Conservation (phyloP, 108 stramenopile genomes). For the Epithemia pelagica region DNA sequence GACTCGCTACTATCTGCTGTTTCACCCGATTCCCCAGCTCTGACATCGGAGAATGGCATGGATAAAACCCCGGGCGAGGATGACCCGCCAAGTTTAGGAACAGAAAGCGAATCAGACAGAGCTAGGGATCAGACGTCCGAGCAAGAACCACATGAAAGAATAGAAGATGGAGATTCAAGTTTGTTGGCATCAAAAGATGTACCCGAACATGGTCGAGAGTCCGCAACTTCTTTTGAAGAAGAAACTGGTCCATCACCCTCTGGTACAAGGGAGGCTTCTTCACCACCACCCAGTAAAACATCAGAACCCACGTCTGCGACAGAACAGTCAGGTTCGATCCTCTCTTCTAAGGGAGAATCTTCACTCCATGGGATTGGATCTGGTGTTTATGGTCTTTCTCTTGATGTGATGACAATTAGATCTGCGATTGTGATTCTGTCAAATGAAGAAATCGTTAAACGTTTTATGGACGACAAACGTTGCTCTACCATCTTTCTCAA, state of each 20-base stretch:
- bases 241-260: neutral
- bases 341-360: neutral
- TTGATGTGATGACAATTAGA: constrained; percentile 26
- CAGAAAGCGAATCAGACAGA: no score
- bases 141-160: neutral
- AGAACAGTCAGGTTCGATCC: no score
- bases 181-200: neutral
- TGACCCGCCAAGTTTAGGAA: neutral
- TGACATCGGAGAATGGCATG: neutral
- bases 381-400: neutral
- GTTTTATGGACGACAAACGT: constrained; percentile 14
- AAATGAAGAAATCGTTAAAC: constrained; percentile 15
- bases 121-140: neutral
- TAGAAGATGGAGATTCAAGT: no score
- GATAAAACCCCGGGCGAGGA: neutral
- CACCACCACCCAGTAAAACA: no score
- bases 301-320: neutral
- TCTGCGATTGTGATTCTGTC: constrained; percentile 28
- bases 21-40: neutral
- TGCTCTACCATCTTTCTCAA: constrained; percentile 11
- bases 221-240: neutral
- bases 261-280: no score
- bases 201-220: neutral
- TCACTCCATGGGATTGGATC: neutral
- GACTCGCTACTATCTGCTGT: constrained; percentile 1